Evolutionary conservation across 768 basidiomycete genomes (phyloP).

Genomic region (Filobasidium wieringae): DNA sequence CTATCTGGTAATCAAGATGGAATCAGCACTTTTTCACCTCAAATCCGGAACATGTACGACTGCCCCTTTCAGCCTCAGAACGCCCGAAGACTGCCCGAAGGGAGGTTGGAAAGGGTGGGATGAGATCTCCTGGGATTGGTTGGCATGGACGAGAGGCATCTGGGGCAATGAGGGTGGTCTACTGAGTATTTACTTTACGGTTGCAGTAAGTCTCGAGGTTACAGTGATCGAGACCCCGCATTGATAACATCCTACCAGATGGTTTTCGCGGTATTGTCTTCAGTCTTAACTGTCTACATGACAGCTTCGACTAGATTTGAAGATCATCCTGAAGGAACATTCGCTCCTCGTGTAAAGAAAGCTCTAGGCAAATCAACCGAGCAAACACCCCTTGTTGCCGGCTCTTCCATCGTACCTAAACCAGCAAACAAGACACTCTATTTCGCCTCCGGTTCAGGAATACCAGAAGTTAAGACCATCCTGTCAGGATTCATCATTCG

Average conservation of each 20-base stretch:
- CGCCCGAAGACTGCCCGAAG: slow-evolving; percentile 58
- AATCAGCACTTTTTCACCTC: slow-evolving; percentile 79
- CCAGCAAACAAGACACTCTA: slow-evolving; percentile 47
- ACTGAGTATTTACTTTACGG: not conserved
- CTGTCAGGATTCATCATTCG: slow-evolving; percentile 80
- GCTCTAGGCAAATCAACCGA: not conserved
- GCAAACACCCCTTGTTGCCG: not conserved
- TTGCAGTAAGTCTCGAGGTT: not conserved
- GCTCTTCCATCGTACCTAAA: not conserved
- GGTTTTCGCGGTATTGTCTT: slow-evolving; percentile 57
- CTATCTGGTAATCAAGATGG: slow-evolving; percentile 70
- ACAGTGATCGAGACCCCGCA: not conserved
- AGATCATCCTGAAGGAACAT: slow-evolving; percentile 18
- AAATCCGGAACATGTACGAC: slow-evolving; percentile 78
- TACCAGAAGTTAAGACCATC: slow-evolving; percentile 74
- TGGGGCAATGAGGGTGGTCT: slow-evolving; percentile 18
- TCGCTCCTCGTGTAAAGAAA: slow-evolving; percentile 21
- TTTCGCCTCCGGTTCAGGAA: slow-evolving; percentile 90
- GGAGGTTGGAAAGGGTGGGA: slow-evolving; percentile 45
- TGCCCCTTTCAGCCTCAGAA: slow-evolving; percentile 52
- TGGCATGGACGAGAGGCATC: slow-evolving; percentile 58
- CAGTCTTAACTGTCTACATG: slow-evolving; percentile 68
- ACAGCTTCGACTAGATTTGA: slow-evolving; percentile 61
- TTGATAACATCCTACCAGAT: slow-evolving; percentile 45
- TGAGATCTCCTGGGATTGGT: slow-evolving; percentile 44